phyloP scores from a whole-genome alignment of 208 protist species.

The Leishmania lainsoni region DNA sequence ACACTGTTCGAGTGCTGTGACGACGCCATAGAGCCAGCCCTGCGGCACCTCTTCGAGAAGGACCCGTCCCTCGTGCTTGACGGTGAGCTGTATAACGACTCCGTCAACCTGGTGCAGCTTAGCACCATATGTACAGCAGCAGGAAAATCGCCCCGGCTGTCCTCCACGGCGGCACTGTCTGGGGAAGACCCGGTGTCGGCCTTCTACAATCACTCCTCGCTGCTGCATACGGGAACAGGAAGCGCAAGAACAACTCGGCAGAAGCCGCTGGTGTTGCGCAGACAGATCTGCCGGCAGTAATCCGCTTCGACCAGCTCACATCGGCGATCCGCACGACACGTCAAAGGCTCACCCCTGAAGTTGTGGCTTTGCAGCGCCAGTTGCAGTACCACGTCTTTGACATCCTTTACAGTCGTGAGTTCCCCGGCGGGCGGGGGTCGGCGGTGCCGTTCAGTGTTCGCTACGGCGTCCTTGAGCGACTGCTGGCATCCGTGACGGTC shows the following conservation, averaged over 20 bases:
- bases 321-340: constrained; percentile 83
- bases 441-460: constrained; percentile 49
- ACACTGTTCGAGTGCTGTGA: constrained; percentile 91
- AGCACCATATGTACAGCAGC: neutral
- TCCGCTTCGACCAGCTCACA: constrained; percentile 73
- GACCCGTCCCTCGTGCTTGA: constrained; percentile 85
- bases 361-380: constrained; percentile 59
- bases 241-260: neutral
- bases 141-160: neutral
- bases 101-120: constrained; percentile 37
- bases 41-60: constrained; percentile 62
- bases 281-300: constrained; percentile 21
- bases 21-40: constrained; percentile 60
- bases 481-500: constrained; percentile 26
- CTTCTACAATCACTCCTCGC: constrained; percentile 16
- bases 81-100: constrained; percentile 89
- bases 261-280: neutral
- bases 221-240: neutral
- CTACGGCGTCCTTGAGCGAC: constrained; percentile 42
- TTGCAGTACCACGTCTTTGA: constrained; percentile 91
- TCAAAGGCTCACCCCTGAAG: constrained; percentile 49
- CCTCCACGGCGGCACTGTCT: neutral
- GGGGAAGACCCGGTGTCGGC: neutral
- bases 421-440: constrained; percentile 19
- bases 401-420: constrained; percentile 62